Percentiles rank a stretch among this genome's conserved stretches.
phyloP scores from a whole-genome alignment of 441 rosid species.

The Capsella rubella region DNA sequence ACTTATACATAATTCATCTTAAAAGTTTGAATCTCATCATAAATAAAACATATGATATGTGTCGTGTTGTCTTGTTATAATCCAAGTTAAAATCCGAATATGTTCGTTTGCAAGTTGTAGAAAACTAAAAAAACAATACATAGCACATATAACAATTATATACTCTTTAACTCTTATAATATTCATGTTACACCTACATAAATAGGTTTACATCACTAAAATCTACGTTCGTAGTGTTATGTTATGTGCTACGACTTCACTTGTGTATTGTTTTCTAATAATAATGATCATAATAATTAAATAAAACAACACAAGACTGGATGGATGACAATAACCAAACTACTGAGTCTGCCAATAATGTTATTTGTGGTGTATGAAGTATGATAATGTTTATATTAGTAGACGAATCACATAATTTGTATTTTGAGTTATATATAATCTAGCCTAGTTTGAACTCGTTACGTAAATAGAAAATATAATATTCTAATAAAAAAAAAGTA shows the following conservation, averaged over 20 bases:
- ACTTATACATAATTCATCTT: not conserved
- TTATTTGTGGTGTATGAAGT: not conserved
- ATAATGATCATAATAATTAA: not conserved
- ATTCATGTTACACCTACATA: not conserved
- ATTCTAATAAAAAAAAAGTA: not conserved
- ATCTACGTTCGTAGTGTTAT: not conserved
- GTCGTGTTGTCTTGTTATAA: not conserved
- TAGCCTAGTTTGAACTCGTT: not conserved
- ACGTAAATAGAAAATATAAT: not conserved
- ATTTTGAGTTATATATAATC: not conserved
- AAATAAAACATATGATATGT: not conserved
- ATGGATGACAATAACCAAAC: conserved; percentile 2
- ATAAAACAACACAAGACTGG: not conserved
- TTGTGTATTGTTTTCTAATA: not conserved
- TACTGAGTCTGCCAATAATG: not conserved
- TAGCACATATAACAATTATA: not conserved
- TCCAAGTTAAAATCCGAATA: conserved; percentile 5
- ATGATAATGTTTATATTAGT: not conserved
- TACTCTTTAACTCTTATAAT: not conserved
- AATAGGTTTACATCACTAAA: not conserved
- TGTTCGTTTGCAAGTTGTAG: not conserved
- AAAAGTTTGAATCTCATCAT: not conserved
- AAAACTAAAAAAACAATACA: not conserved
- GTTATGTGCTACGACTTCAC: not conserved
- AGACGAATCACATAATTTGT: not conserved